Percentiles rank a stretch among this genome's conserved stretches.
Evolutionary conservation across 305 asterid species (phyloP).

Genomic region (Fraxinus sp.): DNA sequence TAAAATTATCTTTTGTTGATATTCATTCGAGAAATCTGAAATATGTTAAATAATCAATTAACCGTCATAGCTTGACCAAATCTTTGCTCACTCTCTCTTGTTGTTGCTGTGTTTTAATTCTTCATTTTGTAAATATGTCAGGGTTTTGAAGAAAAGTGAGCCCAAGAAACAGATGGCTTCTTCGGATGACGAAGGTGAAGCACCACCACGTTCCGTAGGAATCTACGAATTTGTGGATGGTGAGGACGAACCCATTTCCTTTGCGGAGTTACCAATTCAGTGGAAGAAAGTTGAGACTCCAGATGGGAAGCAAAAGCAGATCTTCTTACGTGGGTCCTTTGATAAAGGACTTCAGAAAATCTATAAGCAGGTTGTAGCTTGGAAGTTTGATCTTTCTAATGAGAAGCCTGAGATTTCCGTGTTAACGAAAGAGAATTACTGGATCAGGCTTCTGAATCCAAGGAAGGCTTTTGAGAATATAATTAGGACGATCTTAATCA

Average conservation of each 20-base stretch:
- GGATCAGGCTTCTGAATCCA: constrained; percentile 84
- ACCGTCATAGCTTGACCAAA: neutral
- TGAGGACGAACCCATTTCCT: constrained; percentile 50
- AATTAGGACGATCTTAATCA: constrained; percentile 55
- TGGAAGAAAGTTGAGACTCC: constrained; percentile 39
- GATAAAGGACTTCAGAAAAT: constrained; percentile 71
- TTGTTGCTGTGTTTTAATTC: neutral
- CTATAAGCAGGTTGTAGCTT: constrained; percentile 59
- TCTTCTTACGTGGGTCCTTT: constrained; percentile 56
- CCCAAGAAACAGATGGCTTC: constrained; percentile 43
- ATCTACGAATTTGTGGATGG: constrained; percentile 47
- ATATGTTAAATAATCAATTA: neutral
- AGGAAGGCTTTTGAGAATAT: constrained; percentile 49
- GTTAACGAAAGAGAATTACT: constrained; percentile 50
- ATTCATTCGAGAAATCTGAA: neutral
- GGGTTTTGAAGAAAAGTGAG: constrained; percentile 22
- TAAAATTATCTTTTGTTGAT: neutral
- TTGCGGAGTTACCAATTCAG: constrained; percentile 53
- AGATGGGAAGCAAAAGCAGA: constrained; percentile 33
- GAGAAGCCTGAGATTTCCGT: constrained; percentile 68
- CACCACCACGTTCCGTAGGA: constrained; percentile 36
- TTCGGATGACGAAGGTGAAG: constrained; percentile 75
- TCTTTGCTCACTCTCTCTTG: neutral
- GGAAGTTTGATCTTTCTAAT: constrained; percentile 63
- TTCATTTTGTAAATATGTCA: constrained; percentile 1